Percentiles rank a stretch among this genome's conserved stretches.
phyloP scores from a whole-genome alignment of 257 asterid species.

The Solanum lycopersicoides region DNA sequence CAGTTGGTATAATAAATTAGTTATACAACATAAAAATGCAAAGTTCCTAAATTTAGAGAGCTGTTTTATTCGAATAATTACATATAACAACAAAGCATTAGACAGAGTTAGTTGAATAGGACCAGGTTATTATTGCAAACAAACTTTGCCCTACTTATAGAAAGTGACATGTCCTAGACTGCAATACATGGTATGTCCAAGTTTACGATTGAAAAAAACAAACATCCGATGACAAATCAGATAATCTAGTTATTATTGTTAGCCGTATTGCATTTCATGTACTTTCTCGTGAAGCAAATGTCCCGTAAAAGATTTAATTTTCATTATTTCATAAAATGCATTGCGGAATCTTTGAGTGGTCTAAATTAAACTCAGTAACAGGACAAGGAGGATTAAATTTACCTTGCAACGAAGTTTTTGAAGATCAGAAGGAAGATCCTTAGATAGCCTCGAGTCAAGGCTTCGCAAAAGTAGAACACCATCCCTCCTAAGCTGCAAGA shows the following conservation, averaged over 20 bases:
- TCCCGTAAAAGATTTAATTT: not conserved
- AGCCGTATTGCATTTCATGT: not conserved
- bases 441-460: conserved; percentile 85
- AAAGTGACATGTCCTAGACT: not conserved
- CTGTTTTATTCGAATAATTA: not conserved
- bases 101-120: not conserved
- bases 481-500: conserved; percentile 75
- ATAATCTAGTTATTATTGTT: not conserved
- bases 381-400: not conserved
- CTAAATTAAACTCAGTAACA: not conserved
- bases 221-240: not conserved
- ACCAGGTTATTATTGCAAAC: not conserved
- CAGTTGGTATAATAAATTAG: not conserved
- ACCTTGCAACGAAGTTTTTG: conserved; percentile 99
- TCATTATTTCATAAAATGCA: not conserved
- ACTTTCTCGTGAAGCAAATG: not conserved
- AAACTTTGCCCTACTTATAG: not conserved
- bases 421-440: conserved; percentile 95
- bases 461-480: conserved; percentile 81
- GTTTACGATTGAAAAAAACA: not conserved
- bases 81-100: not conserved
- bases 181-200: not conserved
- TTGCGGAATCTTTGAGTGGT: not conserved
- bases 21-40: not conserved
- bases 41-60: not conserved